Evolutionary conservation across 1,284 basidiomycete genomes (phyloP), one percentile per base, ranked within the genome.

Genomic region (Boletellus deceptivus): DNA sequence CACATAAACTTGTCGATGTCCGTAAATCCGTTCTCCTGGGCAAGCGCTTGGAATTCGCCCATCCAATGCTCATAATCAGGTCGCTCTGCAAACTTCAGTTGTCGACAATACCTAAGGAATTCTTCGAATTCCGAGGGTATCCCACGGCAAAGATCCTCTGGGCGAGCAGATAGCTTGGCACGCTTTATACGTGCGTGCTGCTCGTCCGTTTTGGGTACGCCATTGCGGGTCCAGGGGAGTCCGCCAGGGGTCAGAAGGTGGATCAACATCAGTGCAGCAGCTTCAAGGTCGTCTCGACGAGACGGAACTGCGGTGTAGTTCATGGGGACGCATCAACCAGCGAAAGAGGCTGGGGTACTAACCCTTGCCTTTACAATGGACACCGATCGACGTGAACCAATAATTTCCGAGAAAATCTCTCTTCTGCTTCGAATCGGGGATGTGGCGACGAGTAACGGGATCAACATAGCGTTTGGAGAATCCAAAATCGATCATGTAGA

Each of bases 401-500:
- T 89, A 89, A 61, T 89, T 89, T 25, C 86, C 86, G 44, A 89
- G 82, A 58, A 89, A 89, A 60, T 87, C 83, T 37, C 84, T 79
- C 60, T 82, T 82, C 10, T 62, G 66, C 55, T 77, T 82, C 58
- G 80, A 82, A 53, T 89, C 82, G 17, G 81, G 78, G 50, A 89
- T 85, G 58, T 89, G 86, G 22, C 77, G 75, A 33, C 69, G 73
- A 4, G 84, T 86, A 36, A 65, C 54, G 17, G 74, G 75, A 66
- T 89, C 84, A 56, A 89, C 80, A 57, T 86, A 89, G 40, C 76
- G 76, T 61, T 89, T 89, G 16, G 86, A 86, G 63, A 89, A 89
- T 9, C 86, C 86, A 64, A 89, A 89, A 66, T 89, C 87, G 59
- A 89, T 89, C 86, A 89, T 86, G 60, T 88, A 89, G 54, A 89